Conservation (phyloP, 139 green algal genomes). For the Tetradesmus obliquus region DNA sequence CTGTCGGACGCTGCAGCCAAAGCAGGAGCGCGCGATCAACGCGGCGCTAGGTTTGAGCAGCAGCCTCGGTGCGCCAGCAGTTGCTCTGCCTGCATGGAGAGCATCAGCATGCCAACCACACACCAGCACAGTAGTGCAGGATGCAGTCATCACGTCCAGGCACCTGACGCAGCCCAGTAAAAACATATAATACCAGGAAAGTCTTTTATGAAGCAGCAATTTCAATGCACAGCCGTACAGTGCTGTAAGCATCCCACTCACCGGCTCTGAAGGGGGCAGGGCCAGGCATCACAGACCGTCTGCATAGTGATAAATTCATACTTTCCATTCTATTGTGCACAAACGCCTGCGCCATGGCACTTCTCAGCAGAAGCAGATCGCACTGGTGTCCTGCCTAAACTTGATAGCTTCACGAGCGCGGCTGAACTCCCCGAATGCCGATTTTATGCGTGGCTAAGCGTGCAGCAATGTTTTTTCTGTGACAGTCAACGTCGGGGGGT, state of each 20-base stretch:
- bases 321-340: neutral
- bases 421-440: no score
- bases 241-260: neutral
- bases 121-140: neutral
- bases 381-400: neutral
- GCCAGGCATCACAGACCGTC: neutral
- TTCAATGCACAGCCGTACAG: neutral
- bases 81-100: neutral
- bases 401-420: neutral
- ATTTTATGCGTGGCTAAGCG: no score
- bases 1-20: neutral
- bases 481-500: no score
- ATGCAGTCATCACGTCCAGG: neutral
- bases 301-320: neutral
- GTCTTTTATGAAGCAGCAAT: neutral
- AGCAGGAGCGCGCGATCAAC: neutral
- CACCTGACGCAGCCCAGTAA: neutral
- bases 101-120: neutral
- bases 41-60: neutral
- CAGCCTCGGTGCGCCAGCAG: neutral
- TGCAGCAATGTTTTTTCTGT: no score
- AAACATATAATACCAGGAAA: neutral
- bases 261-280: neutral
- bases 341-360: neutral
- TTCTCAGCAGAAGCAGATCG: neutral